Evolutionary conservation across 306 rosid species (phyloP), one percentile per base, ranked within the genome.

Genomic region (Astragalus glycyphyllos): DNA sequence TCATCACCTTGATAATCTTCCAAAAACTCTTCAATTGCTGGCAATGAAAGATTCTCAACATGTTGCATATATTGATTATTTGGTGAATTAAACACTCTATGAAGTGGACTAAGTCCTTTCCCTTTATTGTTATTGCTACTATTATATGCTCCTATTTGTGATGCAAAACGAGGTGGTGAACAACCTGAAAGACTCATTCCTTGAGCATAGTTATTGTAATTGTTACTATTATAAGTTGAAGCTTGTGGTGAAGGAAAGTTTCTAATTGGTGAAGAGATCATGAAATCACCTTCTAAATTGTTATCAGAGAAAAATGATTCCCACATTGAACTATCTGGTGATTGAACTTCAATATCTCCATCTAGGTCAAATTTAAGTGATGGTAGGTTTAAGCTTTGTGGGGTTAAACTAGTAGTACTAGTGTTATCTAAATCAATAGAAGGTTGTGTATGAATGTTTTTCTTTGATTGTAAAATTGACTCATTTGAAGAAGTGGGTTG

Each of bases 101-200:
- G 96, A 15, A 93, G 96, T 4, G 98, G 97, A 49, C 98, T 93
- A 0, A 84, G 82, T 65, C 98, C 93, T 66, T 90, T 92, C 44
- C 96, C 91, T 82, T 88, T 92, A 68, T 82, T 67, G 59, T n/a
- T n/a, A n/a, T n/a, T n/a, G n/a, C n/a, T n/a, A n/a, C 80, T 86
- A 37, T 79, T 82, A 40, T 82, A 85, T 53, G 96, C 76, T 58
- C 98, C 96, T 8, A 82, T 44, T 0, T 77, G 87, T 2, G 91
- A 76, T 0, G 81, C 75, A 23, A 76, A 73, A 1, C 96, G 86
- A 14, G 97, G 93, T 11, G 97, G 97, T 6, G 96, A 90, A 74
- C 81, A 77, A 0, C 86, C 89, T 0, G 86, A 77, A 11, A 86
- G 78, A n/a, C 82, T 90, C 87, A 87, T 76, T 60, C 76, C 84